Conservation (phyloP, 176 grass and related monocot species). For the Eremochloa ophiuroides region DNA sequence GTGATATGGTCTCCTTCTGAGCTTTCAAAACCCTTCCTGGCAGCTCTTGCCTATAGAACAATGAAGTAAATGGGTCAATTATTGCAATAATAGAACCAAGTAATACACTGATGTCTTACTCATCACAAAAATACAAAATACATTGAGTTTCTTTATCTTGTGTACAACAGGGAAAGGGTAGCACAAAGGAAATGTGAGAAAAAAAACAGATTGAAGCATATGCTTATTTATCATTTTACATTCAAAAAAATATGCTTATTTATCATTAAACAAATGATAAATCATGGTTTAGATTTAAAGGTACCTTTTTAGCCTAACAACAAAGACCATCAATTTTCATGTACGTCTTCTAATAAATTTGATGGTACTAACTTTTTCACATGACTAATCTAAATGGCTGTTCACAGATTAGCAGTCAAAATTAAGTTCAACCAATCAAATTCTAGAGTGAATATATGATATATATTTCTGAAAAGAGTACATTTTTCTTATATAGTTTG, state of each 20-base stretch:
- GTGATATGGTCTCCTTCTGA: conserved; percentile 84
- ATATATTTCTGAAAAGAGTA: background rate
- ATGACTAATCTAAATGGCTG: background rate
- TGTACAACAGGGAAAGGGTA: background rate
- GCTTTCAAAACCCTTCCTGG: conserved; percentile 85
- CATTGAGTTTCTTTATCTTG: background rate
- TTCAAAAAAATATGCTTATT: background rate
- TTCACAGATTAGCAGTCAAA: background rate
- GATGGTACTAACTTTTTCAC: background rate
- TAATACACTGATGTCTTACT: background rate
- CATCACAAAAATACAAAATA: background rate
- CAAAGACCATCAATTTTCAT: background rate
- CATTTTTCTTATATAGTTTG: background rate
- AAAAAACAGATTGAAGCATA: background rate
- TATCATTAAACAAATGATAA: background rate
- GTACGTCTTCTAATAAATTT: background rate
- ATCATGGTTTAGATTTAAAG: background rate
- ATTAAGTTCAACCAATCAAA: background rate
- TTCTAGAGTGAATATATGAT: background rate
- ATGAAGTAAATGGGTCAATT: conserved; percentile 5
- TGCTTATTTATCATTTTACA: background rate
- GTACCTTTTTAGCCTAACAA: background rate
- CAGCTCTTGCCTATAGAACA: conserved; percentile 70
- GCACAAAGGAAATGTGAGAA: background rate
- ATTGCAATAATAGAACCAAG: background rate